Evolutionary conservation across 78 protist species (phyloP), one percentile per base, ranked within the genome.

Genomic region (slime mould (Dictyostelium discoideum)): DNA sequence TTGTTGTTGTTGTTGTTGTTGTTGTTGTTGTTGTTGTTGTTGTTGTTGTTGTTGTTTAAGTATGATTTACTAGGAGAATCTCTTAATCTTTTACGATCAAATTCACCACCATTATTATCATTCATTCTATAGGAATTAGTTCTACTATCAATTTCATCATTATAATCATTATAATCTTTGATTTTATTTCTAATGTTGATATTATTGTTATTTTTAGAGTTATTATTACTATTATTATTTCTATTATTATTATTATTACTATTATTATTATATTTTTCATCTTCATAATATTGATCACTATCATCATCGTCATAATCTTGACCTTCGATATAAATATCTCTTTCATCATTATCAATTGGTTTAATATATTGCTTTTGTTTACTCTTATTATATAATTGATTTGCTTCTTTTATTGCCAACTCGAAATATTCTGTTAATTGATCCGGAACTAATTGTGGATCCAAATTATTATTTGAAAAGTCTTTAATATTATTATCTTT

Each of bases 331-430:
- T 40, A 24, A 26, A 32, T 80, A 32, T 72, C 79, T 24, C 79
- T 24, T 20, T 80, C 67, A 4, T 80, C 67, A 39, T 80, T 80
- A 48, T 42, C 67, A 22, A 13, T 78, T 20, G 50, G 46, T 32
- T 40, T n/a, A 24, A 24, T 24, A 78, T 40, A n/a, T 22, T 78
- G 57, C 5, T 69, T 85, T 5, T 57, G n/a, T 39, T 22, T 72
- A 5, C 46, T 72, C 65, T 60, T 54, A 86, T 40, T 85, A 14
- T n/a, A 4, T 11, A 22, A 40, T 72, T 85, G 32, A 39, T 80
- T 77, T 42, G 74, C 54, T 72, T 89, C 94, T 82, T 82, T 89
- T 4, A 82, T 46, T 32, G 94, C 94, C 14, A 67, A 18, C 3
- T 72, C 84, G 72, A 82, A 82, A 44, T 48, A 24, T 9, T 89